Percentiles rank a stretch among this genome's conserved stretches.
phyloP scores from a whole-genome alignment of 176 grass and related monocot genomes.

The Oryza punctata region DNA sequence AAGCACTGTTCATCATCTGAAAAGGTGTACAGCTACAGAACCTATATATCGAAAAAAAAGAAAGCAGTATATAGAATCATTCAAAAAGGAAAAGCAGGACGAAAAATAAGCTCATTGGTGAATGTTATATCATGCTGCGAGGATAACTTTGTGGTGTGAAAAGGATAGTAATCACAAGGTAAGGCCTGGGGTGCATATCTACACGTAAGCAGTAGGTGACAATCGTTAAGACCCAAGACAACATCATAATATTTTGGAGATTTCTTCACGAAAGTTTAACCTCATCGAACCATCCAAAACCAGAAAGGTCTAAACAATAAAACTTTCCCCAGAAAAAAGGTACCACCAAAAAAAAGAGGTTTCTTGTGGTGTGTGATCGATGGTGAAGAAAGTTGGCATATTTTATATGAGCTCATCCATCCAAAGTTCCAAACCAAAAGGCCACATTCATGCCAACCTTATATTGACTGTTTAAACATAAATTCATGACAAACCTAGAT shows the following conservation, averaged over 20 bases:
- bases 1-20: not conserved
- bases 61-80: not conserved
- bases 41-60: not conserved
- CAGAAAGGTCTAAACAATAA: slow-evolving; percentile 27
- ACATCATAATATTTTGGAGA: slow-evolving; percentile 16
- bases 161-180: slow-evolving; percentile 33
- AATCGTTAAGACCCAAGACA: slow-evolving; percentile 26
- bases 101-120: not conserved
- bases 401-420: not conserved
- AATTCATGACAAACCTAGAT: not conserved
- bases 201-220: slow-evolving; percentile 58
- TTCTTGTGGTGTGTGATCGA: slow-evolving; percentile 7
- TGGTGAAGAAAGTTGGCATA: not conserved
- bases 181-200: slow-evolving; percentile 34
- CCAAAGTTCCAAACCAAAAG: not conserved
- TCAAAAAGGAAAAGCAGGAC: not conserved
- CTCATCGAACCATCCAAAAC: slow-evolving; percentile 30
- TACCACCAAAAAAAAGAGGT: not conserved
- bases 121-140: not conserved
- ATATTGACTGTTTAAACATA: not conserved
- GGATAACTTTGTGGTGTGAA: slow-evolving; percentile 13
- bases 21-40: not conserved
- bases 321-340: not conserved
- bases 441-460: not conserved
- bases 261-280: slow-evolving; percentile 43